Conservation (phyloP, 805 yeast species). For the Candida insectorum region DNA sequence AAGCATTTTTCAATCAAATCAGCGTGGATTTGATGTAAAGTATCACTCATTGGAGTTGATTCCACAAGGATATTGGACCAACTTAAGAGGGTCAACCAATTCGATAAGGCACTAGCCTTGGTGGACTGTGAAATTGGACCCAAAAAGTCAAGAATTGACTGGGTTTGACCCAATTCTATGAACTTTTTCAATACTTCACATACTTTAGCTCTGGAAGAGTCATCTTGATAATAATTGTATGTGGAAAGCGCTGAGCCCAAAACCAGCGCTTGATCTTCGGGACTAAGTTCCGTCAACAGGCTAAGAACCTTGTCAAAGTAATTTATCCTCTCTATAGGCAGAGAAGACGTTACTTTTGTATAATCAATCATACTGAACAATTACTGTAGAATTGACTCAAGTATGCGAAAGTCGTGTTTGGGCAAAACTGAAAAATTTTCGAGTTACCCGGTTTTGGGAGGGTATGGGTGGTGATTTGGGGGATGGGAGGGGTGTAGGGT, state of each 20-base stretch:
- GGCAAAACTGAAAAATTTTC: constrained; percentile 1
- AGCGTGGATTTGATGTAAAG: constrained; percentile 1
- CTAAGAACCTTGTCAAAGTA: no score
- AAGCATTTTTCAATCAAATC: constrained; percentile 4
- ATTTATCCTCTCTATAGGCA: no score
- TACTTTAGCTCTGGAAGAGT: constrained; percentile 43
- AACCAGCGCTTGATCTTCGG: constrained; percentile 17
- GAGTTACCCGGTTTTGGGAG: background rate
- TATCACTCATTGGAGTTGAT: background rate
- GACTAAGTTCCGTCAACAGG: no score
- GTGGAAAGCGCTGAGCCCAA: constrained; percentile 41
- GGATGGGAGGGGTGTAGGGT: no score
- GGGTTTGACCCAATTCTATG: constrained; percentile 28
- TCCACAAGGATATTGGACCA: constrained; percentile 37
- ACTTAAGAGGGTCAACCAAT: constrained; percentile 52
- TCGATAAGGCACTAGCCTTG: constrained; percentile 46
- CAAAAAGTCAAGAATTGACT: constrained; percentile 40
- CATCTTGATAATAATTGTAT: constrained; percentile 50
- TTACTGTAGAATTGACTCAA: no score
- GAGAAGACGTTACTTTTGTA: no score
- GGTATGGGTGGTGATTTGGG: no score
- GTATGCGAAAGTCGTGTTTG: no score
- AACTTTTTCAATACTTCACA: constrained; percentile 27
- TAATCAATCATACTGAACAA: no score
- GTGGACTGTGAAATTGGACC: constrained; percentile 9